Conservation (phyloP, 768 basidiomycete genomes). For the Mrakia gelida region DNA sequence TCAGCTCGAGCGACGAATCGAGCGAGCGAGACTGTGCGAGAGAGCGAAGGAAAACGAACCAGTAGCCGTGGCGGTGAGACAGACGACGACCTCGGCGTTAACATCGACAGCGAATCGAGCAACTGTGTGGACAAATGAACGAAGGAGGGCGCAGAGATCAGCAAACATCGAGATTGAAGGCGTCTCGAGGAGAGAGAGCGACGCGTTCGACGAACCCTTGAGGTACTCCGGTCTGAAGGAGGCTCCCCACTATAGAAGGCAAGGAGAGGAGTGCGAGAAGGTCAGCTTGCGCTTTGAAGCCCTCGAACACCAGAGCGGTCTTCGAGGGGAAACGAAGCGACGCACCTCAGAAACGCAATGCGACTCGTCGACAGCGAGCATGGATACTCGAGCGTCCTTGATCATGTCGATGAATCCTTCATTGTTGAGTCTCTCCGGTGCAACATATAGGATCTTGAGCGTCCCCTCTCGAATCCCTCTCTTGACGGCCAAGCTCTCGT, state of each 20-base stretch:
- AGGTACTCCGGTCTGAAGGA: constrained; percentile 36
- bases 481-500: constrained; percentile 45
- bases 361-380: constrained; percentile 54
- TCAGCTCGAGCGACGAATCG: not conserved
- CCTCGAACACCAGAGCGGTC: too few species aligned
- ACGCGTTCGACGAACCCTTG: constrained; percentile 32
- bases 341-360: constrained; percentile 47
- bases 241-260: not conserved
- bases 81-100: constrained; percentile 50
- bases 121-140: constrained; percentile 39
- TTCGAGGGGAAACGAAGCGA: too few species aligned
- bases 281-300: too few species aligned
- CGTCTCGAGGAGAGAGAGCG: not conserved
- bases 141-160: not conserved
- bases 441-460: constrained; percentile 54
- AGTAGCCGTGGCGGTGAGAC: constrained; percentile 53
- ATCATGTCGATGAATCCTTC: constrained; percentile 52
- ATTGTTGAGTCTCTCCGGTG: constrained; percentile 53
- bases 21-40: not conserved
- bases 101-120: constrained; percentile 52
- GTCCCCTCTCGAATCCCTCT: constrained; percentile 45
- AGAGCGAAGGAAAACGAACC: constrained; percentile 23
- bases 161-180: not conserved
- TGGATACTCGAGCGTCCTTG: constrained; percentile 47
- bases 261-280: constrained; percentile 23